Evolutionary conservation across 106 monocot species (phyloP).

Genomic region (Chionographis japonica): DNA sequence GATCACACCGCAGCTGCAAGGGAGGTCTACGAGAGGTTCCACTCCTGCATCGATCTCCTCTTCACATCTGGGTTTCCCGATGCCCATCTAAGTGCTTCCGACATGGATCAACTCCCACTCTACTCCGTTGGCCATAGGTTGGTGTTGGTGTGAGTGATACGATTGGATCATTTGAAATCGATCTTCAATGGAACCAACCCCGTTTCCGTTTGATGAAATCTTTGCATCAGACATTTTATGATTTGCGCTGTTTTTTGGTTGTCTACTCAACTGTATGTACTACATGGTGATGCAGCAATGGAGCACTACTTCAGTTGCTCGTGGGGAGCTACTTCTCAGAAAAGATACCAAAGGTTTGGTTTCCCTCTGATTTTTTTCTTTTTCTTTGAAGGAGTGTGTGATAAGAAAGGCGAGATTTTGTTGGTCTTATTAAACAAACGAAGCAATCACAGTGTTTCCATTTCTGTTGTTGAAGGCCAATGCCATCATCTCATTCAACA

Average conservation of each 20-base stretch:
- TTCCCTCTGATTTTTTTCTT: not conserved
- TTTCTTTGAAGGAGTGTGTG: not conserved
- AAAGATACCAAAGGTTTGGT: conserved; percentile 75
- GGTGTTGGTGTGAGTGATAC: too few relatives aligned
- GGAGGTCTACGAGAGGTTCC: conserved; percentile 68
- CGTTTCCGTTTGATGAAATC: too few relatives aligned
- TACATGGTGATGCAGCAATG: conserved; percentile 63
- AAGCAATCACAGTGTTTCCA: not conserved
- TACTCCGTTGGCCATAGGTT: conserved; percentile 95
- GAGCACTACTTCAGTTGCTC: conserved; percentile 87
- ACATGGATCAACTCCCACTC: conserved; percentile 55
- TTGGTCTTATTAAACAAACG: not conserved
- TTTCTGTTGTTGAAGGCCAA: conserved; percentile 55
- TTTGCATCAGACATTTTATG: too few relatives aligned
- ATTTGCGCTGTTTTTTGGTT: too few relatives aligned
- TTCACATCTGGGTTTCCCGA: conserved; percentile 41
- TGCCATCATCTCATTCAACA: conserved; percentile 81
- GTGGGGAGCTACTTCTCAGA: conserved; percentile 86
- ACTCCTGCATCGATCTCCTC: conserved; percentile 52
- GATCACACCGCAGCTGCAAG: conserved; percentile 68
- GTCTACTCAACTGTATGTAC: too few relatives aligned
- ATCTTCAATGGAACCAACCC: too few relatives aligned
- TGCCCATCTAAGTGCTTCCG: conserved; percentile 28
- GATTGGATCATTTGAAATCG: too few relatives aligned
- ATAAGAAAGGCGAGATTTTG: not conserved